Conservation (phyloP, 768 basidiomycete genomes). For the Russula ochroleuca region DNA sequence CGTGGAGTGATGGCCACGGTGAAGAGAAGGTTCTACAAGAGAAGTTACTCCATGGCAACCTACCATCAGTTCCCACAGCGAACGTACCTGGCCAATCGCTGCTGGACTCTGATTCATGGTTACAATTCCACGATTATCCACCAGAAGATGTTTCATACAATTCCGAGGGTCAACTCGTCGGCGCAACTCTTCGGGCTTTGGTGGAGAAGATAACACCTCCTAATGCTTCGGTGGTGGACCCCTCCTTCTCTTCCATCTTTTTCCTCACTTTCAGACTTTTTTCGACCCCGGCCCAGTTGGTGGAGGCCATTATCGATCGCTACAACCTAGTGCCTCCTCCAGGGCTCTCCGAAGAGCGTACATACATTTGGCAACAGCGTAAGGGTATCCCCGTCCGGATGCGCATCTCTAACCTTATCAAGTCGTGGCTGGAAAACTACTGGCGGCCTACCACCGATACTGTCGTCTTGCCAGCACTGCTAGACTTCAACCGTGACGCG, state of each 20-base stretch:
- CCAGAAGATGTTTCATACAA: constrained; percentile 87
- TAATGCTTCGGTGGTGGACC: constrained; percentile 85
- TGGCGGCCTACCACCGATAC: constrained; percentile 81
- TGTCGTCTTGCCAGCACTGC: constrained; percentile 52
- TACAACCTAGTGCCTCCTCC: constrained; percentile 74
- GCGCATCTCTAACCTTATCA: constrained; percentile 89
- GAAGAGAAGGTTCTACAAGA: constrained; percentile 44
- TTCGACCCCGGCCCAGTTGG: constrained; percentile 69
- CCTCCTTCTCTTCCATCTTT: constrained; percentile 83
- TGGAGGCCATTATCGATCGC: constrained; percentile 71
- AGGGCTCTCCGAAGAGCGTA: constrained; percentile 52
- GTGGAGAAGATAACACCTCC: constrained; percentile 94
- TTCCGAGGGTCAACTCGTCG: constrained; percentile 82
- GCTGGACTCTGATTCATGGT: constrained; percentile 48
- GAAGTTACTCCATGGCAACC: constrained; percentile 50
- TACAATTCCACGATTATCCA: constrained; percentile 73
- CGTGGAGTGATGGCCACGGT: constrained; percentile 51
- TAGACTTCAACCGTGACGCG: constrained; percentile 58
- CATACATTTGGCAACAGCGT: constrained; percentile 74
- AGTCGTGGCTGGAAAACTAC: constrained; percentile 88
- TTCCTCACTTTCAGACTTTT: constrained; percentile 95
- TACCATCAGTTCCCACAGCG: constrained; percentile 46
- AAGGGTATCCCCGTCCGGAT: constrained; percentile 90
- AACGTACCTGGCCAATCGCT: constrained; percentile 30
- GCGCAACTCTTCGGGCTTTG: constrained; percentile 81